Conservation (phyloP, 805 yeast species). For the Candida koratica region DNA sequence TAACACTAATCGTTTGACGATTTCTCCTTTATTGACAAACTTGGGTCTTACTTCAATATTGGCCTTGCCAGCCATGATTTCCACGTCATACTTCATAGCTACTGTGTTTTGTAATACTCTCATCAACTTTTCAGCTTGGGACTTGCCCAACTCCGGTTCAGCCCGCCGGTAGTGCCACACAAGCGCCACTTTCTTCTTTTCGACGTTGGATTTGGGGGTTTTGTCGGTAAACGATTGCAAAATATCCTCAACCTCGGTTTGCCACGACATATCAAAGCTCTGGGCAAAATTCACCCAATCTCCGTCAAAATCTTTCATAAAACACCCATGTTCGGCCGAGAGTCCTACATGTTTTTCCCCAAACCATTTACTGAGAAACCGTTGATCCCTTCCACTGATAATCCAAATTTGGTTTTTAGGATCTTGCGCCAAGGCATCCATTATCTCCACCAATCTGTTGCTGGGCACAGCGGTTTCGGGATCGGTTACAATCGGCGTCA, state of each 20-base stretch:
- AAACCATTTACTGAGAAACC: conserved; percentile 82
- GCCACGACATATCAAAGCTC: conserved; percentile 91
- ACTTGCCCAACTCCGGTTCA: conserved; percentile 89
- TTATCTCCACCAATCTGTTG: conserved; percentile 55
- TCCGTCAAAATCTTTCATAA: conserved; percentile 68
- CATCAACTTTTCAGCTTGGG: conserved; percentile 66
- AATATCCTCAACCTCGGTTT: conserved; percentile 68
- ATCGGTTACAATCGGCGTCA: conserved; percentile 92
- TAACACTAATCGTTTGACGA: conserved; percentile 73
- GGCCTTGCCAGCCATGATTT: conserved; percentile 96
- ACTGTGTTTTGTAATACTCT: conserved; percentile 59
- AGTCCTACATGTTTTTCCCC: conserved; percentile 73
- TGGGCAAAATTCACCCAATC: conserved; percentile 85
- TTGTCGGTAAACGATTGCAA: conserved; percentile 74
- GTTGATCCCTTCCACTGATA: conserved; percentile 92
- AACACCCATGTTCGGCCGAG: conserved; percentile 97
- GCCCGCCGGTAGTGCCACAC: conserved; percentile 98
- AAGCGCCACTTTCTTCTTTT: conserved; percentile 84
- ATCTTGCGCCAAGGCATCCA: conserved; percentile 63
- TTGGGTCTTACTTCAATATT: conserved; percentile 96
- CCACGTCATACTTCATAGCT: conserved; percentile 69
- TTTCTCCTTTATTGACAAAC: conserved; percentile 94
- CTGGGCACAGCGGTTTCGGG: conserved; percentile 99
- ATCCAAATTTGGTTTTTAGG: conserved; percentile 89
- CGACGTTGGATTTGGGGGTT: conserved; percentile 88